Evolutionary conservation across 441 rosid genomes (phyloP).

Genomic region (Adansonia rubrostipa): DNA sequence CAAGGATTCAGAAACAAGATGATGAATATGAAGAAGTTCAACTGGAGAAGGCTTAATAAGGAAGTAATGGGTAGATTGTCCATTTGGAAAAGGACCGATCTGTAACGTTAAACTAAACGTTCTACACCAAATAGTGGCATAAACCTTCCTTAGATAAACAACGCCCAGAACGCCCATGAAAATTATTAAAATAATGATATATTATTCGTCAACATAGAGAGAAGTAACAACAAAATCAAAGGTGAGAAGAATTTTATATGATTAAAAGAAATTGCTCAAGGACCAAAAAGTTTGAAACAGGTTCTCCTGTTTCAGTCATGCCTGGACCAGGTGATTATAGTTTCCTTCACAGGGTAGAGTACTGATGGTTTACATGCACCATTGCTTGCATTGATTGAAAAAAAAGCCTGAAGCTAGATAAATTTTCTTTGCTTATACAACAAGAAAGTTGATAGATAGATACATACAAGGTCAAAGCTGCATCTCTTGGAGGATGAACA

Average conservation of each 20-base stretch:
- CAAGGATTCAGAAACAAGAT: slow-evolving; percentile 2
- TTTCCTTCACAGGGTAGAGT: not conserved
- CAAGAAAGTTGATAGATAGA: not conserved
- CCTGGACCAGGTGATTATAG: slow-evolving; percentile 4
- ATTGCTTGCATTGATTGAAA: not conserved
- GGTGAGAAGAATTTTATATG: not conserved
- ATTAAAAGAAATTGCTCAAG: not conserved
- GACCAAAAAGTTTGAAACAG: not conserved
- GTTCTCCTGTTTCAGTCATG: not conserved
- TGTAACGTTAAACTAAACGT: not conserved
- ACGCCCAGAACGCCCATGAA: not conserved
- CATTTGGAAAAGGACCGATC: not conserved
- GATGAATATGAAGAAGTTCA: not conserved
- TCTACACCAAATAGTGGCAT: slow-evolving; percentile 13
- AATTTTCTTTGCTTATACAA: not conserved
- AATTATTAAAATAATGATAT: not conserved
- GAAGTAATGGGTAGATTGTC: not conserved
- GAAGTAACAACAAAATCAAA: not conserved
- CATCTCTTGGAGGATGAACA: not conserved
- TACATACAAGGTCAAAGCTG: not conserved
- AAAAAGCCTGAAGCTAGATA: not conserved
- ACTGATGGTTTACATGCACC: slow-evolving; percentile 10
- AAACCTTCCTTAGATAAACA: slow-evolving; percentile 30
- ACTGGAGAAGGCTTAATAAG: not conserved
- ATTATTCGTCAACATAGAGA: not conserved